Percentiles rank a stretch among this genome's conserved stretches.
Evolutionary conservation across 2,329 filamentous ascomycete species (phyloP).

Genomic region (Sclerotinia spermophila): DNA sequence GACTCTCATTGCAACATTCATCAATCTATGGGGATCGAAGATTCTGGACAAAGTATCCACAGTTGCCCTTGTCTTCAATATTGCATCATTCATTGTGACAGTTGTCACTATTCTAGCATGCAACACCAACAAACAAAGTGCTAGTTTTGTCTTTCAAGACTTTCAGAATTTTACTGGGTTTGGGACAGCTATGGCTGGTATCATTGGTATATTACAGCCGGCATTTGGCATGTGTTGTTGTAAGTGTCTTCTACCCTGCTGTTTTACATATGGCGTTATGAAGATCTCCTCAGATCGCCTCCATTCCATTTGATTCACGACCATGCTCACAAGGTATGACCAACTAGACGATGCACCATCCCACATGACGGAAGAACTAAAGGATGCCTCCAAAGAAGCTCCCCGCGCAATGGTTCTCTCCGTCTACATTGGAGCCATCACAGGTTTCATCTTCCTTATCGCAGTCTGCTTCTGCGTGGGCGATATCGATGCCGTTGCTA

Average conservation of each 20-base stretch:
- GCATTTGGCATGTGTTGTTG: conserved; percentile 53
- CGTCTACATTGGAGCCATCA: conserved; percentile 45
- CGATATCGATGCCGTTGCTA: conserved; percentile 43
- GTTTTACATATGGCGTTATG: neutral
- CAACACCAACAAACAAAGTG: conserved; percentile 51
- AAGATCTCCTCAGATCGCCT: neutral
- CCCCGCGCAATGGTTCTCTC: conserved; percentile 48
- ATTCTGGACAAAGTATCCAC: conserved; percentile 50
- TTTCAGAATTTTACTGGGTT: conserved; percentile 55
- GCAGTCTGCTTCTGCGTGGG: conserved; percentile 50
- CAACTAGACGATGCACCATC: conserved; percentile 42
- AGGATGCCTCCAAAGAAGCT: conserved; percentile 47
- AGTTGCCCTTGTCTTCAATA: conserved; percentile 50
- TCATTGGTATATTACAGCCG: conserved; percentile 52
- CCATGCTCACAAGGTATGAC: conserved; percentile 20
- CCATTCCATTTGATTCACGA: neutral
- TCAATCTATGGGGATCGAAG: conserved; percentile 50
- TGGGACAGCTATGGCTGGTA: conserved; percentile 47
- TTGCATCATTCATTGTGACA: conserved; percentile 49
- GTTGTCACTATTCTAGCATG: conserved; percentile 50
- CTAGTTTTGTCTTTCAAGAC: conserved; percentile 52
- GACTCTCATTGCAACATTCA: conserved; percentile 42
- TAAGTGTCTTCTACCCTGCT: conserved; percentile 20
- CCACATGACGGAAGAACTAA: conserved; percentile 56
- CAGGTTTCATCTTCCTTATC: conserved; percentile 48